phyloP scores from a whole-genome alignment of 108 stramenopile genomes.

The Nannochloropsis oceanica region DNA sequence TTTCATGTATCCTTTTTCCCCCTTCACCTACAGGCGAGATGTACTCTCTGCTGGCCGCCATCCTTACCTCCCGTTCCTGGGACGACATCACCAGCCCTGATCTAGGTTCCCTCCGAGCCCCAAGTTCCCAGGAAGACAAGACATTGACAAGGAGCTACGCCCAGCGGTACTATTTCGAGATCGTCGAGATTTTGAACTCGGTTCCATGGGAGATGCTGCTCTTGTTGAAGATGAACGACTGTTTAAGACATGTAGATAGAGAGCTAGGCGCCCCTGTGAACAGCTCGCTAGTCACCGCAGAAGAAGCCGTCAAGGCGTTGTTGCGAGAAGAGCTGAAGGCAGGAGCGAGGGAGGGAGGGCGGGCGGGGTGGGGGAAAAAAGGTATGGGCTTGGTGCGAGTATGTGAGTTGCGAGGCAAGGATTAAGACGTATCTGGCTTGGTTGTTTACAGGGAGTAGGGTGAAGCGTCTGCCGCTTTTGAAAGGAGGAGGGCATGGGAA shows the following conservation, averaged over 20 bases:
- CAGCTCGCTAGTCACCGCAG: conserved; percentile 26
- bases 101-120: conserved; percentile 24
- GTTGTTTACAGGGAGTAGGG: neutral
- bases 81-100: conserved; percentile 66
- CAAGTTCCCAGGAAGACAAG: conserved; percentile 41
- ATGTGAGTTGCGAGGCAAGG: neutral
- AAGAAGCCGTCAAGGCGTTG: conserved; percentile 4
- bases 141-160: conserved; percentile 76
- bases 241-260: conserved; percentile 73
- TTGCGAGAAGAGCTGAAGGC: conserved; percentile 8
- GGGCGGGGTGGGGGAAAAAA: neutral
- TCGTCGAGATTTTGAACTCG: conserved; percentile 53
- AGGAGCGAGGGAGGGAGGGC: neutral
- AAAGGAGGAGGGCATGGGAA: neutral
- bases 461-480: neutral
- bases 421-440: neutral
- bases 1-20: neutral
- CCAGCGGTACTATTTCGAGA: conserved; percentile 64
- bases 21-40: conserved; percentile 41
- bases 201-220: conserved; percentile 78
- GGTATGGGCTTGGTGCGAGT: neutral
- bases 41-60: conserved; percentile 76
- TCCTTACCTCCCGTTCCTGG: conserved; percentile 77
- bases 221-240: conserved; percentile 85
- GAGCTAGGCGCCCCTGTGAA: conserved; percentile 49